phyloP scores from a whole-genome alignment of 345 rosid genomes.

The Sonneratia alba region DNA sequence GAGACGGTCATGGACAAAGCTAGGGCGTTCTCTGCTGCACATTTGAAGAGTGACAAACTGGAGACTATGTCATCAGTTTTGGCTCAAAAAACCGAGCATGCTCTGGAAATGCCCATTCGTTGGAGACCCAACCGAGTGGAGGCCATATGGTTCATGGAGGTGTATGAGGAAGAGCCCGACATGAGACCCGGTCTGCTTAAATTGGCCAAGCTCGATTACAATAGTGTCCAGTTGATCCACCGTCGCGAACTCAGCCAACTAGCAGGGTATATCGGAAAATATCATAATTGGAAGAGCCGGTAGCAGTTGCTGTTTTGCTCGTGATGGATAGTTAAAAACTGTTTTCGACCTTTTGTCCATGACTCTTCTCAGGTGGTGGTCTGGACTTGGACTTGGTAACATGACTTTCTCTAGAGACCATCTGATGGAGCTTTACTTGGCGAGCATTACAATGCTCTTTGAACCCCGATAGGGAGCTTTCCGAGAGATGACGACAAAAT shows the following conservation, averaged over 20 bases:
- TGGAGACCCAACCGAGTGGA: slow-evolving; percentile 16
- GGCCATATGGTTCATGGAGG: slow-evolving; percentile 16
- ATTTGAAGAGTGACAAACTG: not conserved
- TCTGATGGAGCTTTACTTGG: slow-evolving; percentile 5
- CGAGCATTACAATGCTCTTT: not conserved
- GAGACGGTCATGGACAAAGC: not conserved
- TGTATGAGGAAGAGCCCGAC: slow-evolving; percentile 3
- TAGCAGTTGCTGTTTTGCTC: no score
- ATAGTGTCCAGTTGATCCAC: slow-evolving; percentile 3
- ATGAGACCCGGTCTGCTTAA: slow-evolving; percentile 2
- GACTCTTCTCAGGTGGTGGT: slow-evolving; percentile 6
- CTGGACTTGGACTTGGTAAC: not conserved
- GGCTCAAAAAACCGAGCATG: slow-evolving; percentile 4
- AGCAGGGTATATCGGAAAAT: not conserved
- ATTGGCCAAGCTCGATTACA: slow-evolving; percentile 7
- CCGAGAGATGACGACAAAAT: not conserved
- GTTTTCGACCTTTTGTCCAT: not conserved
- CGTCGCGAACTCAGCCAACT: not conserved
- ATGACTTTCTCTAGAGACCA: slow-evolving; percentile 5
- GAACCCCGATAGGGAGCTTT: slow-evolving; percentile 7
- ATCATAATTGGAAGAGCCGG: not conserved
- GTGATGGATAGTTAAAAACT: not conserved
- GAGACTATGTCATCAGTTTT: not conserved
- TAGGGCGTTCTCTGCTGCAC: not conserved
- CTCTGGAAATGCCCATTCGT: slow-evolving; percentile 18